Evolutionary conservation across 768 basidiomycete species (phyloP).

Genomic region (Daedaleopsis nitida): DNA sequence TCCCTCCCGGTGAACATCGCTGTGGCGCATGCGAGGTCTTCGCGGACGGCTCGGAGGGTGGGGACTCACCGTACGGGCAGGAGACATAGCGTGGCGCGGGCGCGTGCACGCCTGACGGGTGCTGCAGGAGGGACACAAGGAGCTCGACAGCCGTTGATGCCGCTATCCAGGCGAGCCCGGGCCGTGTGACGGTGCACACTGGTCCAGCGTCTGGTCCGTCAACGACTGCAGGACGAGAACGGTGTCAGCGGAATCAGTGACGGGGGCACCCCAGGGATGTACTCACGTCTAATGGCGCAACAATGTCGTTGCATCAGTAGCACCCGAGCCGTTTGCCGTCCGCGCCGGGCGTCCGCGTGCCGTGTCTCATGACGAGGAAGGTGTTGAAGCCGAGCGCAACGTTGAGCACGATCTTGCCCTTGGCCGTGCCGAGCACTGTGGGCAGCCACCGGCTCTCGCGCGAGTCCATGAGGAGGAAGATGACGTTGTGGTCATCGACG

Average conservation of each 20-base stretch:
- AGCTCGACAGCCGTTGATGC: constrained; percentile 92
- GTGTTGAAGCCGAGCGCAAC: constrained; percentile 95
- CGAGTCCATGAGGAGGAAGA: constrained; percentile 98
- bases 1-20: no score
- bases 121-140: constrained; percentile 84
- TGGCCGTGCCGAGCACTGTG: constrained; percentile 80
- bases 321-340: constrained; percentile 68
- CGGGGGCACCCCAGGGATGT: background rate
- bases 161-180: constrained; percentile 92
- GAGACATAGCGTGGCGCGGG: constrained; percentile 79
- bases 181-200: constrained; percentile 98
- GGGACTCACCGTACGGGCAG: no score
- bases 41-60: no score
- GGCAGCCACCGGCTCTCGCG: constrained; percentile 96
- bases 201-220: constrained; percentile 91
- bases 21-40: no score
- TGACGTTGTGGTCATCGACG: constrained; percentile 82
- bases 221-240: constrained; percentile 52
- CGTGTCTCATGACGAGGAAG: constrained; percentile 96
- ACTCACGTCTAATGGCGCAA: constrained; percentile 80
- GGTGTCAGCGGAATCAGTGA: background rate
- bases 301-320: constrained; percentile 98
- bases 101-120: constrained; percentile 76
- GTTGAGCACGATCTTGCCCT: constrained; percentile 94
- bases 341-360: constrained; percentile 50